A percentile compares a stretch with the other conserved stretches of the same genome.
Evolutionary conservation across 2,329 filamentous ascomycete genomes (phyloP).

Genomic region (Penicillium concentricum): DNA sequence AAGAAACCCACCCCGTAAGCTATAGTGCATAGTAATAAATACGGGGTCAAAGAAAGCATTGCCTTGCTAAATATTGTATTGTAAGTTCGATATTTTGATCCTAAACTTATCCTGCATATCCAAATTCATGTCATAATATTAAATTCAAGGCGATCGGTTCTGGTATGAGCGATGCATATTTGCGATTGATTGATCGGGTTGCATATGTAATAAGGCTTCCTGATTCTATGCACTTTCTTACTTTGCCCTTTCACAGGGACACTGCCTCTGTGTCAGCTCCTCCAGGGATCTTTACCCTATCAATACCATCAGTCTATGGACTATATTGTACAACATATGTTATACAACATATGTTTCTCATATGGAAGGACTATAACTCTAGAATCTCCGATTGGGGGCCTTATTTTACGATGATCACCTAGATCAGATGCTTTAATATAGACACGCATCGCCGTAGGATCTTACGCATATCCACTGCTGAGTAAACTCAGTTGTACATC

Average conservation of each 20-base stretch:
- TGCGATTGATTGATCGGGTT: neutral
- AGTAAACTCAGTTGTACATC: neutral
- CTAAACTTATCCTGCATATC: neutral
- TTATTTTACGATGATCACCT: neutral
- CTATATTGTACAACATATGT: neutral
- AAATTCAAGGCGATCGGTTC: neutral
- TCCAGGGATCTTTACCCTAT: neutral
- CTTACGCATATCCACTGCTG: neutral
- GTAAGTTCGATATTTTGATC: too few species aligned
- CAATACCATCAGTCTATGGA: neutral
- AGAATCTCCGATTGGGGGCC: neutral
- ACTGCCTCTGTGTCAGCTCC: neutral
- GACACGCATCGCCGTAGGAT: constrained; percentile 10
- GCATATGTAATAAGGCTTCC: neutral
- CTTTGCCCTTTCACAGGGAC: neutral
- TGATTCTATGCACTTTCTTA: constrained; percentile 38
- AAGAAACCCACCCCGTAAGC: neutral
- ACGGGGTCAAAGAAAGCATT: neutral
- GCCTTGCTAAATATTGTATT: neutral
- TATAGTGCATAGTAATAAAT: neutral
- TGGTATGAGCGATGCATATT: neutral
- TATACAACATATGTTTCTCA: neutral
- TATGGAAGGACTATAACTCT: neutral
- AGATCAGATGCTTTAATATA: neutral
- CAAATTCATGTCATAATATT: neutral